Conservation (phyloP, 768 basidiomycete species). For the Rossbeevera mucosa region DNA sequence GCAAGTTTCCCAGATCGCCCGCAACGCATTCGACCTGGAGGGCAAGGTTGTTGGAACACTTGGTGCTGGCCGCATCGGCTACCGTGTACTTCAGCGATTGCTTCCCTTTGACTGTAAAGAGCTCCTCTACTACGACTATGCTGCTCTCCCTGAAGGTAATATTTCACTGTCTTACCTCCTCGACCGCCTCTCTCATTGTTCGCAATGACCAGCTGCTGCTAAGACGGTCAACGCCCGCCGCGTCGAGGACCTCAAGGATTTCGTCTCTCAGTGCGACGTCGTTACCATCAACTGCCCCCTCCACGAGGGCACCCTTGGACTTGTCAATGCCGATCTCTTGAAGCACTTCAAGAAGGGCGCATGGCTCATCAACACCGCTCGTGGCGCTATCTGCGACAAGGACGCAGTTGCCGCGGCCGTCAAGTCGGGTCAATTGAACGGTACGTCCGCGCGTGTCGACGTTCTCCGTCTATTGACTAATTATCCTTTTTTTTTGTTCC, state of each 20-base stretch:
- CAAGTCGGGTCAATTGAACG: slow-evolving; percentile 68
- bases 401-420: slow-evolving; percentile 76
- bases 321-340: slow-evolving; percentile 78
- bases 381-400: slow-evolving; percentile 86
- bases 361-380: slow-evolving; percentile 91
- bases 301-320: slow-evolving; percentile 77
- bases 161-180: background rate
- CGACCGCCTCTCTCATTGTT: background rate
- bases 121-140: slow-evolving; percentile 86
- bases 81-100: slow-evolving; percentile 78
- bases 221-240: slow-evolving; percentile 66
- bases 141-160: slow-evolving; percentile 58
- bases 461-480: background rate
- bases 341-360: slow-evolving; percentile 89
- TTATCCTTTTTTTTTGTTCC: background rate
- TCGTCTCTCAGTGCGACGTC: slow-evolving; percentile 62
- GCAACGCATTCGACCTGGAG: slow-evolving; percentile 85
- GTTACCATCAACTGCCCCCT: slow-evolving; percentile 87
- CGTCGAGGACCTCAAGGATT: slow-evolving; percentile 70
- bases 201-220: slow-evolving; percentile 44
- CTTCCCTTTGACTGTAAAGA: slow-evolving; percentile 86
- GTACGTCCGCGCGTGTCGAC: slow-evolving; percentile 22
- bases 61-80: slow-evolving; percentile 79
- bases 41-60: slow-evolving; percentile 90
- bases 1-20: slow-evolving; percentile 79